Evolutionary conservation across 306 rosid genomes (phyloP).

Genomic region (Dryas octopetala): DNA sequence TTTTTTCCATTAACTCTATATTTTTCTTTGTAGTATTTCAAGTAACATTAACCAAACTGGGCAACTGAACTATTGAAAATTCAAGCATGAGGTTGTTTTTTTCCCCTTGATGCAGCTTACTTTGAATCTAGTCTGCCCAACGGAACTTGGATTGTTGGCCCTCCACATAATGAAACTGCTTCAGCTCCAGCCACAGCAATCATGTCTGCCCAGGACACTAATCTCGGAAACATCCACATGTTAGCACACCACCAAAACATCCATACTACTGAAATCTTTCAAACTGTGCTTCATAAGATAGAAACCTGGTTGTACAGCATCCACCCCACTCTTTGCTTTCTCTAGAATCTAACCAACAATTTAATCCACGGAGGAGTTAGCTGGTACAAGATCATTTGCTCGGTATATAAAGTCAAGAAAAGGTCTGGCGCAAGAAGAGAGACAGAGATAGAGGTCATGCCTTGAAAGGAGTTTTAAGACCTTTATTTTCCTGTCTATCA

Average conservation of each 20-base stretch:
- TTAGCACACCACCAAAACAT: slow-evolving; percentile 32
- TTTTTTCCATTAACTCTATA: not conserved
- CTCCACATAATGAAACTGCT: slow-evolving; percentile 90
- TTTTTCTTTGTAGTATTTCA: not conserved
- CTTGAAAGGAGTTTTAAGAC: slow-evolving; percentile 76
- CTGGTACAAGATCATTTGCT: slow-evolving; percentile 18
- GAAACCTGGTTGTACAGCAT: slow-evolving; percentile 69
- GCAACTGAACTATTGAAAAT: slow-evolving; percentile 1
- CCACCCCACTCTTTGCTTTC: slow-evolving; percentile 79
- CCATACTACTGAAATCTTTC: slow-evolving; percentile 20
- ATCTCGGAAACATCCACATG: slow-evolving; percentile 30
- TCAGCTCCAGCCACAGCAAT: slow-evolving; percentile 95
- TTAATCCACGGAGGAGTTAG: slow-evolving; percentile 31
- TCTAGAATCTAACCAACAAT: slow-evolving; percentile 60
- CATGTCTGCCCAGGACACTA: slow-evolving; percentile 93
- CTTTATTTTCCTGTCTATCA: slow-evolving; percentile 83
- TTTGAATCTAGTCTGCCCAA: slow-evolving; percentile 76
- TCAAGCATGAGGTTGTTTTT: slow-evolving; percentile 6
- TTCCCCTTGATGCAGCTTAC: slow-evolving; percentile 48
- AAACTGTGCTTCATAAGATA: slow-evolving; percentile 27
- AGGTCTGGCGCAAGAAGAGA: not conserved
- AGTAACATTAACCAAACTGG: not conserved
- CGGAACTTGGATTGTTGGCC: slow-evolving; percentile 70
- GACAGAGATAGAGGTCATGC: slow-evolving; percentile 42
- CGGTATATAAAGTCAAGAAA: not conserved